Evolutionary conservation across 1,284 basidiomycete species (phyloP).

Genomic region (Leccinum griseonigrum): DNA sequence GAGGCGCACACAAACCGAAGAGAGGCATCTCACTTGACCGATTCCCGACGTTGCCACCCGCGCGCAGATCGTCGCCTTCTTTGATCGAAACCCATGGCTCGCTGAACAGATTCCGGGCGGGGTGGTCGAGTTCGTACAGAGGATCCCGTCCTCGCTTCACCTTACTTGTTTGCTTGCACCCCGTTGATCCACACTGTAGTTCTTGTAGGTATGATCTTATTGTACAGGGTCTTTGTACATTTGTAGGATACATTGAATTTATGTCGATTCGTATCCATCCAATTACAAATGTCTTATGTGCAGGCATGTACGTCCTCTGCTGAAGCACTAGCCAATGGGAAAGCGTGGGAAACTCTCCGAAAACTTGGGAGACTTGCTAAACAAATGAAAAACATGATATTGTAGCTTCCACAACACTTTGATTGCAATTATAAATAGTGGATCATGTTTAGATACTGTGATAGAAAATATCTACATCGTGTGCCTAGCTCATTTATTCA

Average conservation of each 20-base stretch:
- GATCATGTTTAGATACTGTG: neutral
- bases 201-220: too few relatives aligned
- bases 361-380: neutral
- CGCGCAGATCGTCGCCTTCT: slow-evolving; percentile 48
- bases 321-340: neutral
- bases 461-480: neutral
- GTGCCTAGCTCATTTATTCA: neutral
- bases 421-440: neutral
- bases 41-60: slow-evolving; percentile 58
- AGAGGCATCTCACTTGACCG: slow-evolving; percentile 49
- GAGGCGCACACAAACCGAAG: slow-evolving; percentile 45
- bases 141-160: too few relatives aligned
- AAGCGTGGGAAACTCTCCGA: neutral
- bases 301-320: too few relatives aligned
- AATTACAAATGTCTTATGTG: too few relatives aligned
- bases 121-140: slow-evolving; percentile 48
- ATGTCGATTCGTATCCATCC: too few relatives aligned
- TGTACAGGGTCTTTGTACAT: too few relatives aligned
- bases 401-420: neutral
- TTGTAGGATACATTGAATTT: too few relatives aligned
- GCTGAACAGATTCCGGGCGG: slow-evolving; percentile 61
- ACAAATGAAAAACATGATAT: neutral
- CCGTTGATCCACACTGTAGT: too few relatives aligned
- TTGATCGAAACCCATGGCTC: slow-evolving; percentile 35
- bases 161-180: too few relatives aligned